Conservation (phyloP, 2,329 filamentous ascomycete species). For the Penicillium sp. region DNA sequence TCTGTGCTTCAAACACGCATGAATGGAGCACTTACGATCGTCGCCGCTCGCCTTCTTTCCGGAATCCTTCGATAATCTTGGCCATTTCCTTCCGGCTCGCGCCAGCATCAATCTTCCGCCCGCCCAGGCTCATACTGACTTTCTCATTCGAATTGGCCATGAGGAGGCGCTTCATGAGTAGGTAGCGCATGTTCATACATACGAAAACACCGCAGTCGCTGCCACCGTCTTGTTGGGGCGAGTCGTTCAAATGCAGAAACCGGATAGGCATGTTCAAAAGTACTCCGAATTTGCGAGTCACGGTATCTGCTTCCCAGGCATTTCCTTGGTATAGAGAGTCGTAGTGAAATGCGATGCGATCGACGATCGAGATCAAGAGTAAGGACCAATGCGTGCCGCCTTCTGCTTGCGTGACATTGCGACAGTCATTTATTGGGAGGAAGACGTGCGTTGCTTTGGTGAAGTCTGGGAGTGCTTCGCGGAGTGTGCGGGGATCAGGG, state of each 20-base stretch:
- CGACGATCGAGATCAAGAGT: conserved; percentile 79
- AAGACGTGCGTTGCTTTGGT: conserved; percentile 82
- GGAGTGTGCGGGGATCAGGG: conserved; percentile 52
- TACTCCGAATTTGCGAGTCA: conserved; percentile 63
- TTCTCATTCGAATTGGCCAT: conserved; percentile 75
- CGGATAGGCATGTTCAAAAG: conserved; percentile 63
- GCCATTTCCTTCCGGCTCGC: conserved; percentile 86
- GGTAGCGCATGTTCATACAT: conserved; percentile 87
- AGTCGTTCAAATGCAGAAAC: conserved; percentile 78
- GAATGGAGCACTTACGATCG: conserved; percentile 61
- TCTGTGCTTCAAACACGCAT: no score
- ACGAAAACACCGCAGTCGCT: conserved; percentile 96
- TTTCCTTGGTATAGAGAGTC: conserved; percentile 79
- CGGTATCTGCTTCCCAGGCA: conserved; percentile 64
- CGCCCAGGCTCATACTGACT: conserved; percentile 88
- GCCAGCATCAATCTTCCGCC: conserved; percentile 73
- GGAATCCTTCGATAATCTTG: conserved; percentile 77
- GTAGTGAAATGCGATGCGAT: conserved; percentile 93
- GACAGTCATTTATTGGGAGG: conserved; percentile 87
- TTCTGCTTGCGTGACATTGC: conserved; percentile 71
- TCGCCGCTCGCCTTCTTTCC: conserved; percentile 80
- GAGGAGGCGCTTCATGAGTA: conserved; percentile 80
- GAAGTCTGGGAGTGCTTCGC: conserved; percentile 75
- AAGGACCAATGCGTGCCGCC: conserved; percentile 93
- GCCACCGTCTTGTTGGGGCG: conserved; percentile 84